Evolutionary conservation across 129 eudicot genomes (phyloP).

Genomic region (Flaveria linearis): DNA sequence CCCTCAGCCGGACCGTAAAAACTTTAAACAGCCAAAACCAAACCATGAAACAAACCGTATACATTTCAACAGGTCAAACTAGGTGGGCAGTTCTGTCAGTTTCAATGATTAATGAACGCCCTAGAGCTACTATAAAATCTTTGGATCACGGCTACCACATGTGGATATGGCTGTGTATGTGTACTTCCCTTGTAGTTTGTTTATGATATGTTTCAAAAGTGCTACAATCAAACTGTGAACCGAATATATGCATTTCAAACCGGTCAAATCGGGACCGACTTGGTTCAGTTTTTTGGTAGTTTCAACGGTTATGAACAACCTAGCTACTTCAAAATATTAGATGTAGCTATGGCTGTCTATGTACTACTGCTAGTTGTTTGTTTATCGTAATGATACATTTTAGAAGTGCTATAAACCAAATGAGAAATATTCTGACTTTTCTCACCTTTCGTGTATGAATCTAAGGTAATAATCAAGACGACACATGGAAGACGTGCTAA

Average conservation of each 20-base stretch:
- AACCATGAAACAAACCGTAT: too few species aligned
- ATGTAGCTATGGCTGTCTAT: not conserved
- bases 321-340: not conserved
- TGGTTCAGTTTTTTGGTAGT: too few species aligned
- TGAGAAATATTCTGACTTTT: constrained; percentile 14
- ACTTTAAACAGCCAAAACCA: too few species aligned
- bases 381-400: not conserved
- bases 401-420: not conserved
- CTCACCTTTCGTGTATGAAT: constrained; percentile 15
- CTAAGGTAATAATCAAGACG: constrained; percentile 14
- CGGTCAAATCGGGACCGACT: too few species aligned
- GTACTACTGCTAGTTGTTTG: not conserved
- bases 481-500: constrained; percentile 84
- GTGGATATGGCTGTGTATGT: not conserved
- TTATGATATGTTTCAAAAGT: not conserved
- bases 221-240: too few species aligned
- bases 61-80: too few species aligned
- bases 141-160: not conserved
- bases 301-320: too few species aligned
- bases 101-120: too few species aligned
- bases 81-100: too few species aligned
- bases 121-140: not conserved
- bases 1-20: not conserved
- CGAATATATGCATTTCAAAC: too few species aligned
- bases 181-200: not conserved